Conservation (phyloP, 441 rosid species). For the Eutrema salsugineum region DNA sequence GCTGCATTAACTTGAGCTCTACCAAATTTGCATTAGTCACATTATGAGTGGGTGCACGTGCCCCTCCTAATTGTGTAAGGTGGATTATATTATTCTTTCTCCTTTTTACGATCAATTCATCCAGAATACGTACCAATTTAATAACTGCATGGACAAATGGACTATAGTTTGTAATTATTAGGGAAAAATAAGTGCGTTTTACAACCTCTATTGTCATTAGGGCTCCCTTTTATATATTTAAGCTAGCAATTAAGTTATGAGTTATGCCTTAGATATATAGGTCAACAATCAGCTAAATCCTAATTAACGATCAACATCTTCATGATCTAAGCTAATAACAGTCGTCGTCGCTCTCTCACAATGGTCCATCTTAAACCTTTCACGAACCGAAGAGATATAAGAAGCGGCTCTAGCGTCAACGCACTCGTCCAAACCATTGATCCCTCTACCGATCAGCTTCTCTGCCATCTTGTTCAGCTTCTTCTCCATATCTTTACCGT, state of each 20-base stretch:
- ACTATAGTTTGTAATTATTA: neutral
- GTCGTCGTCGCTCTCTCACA: constrained; percentile 25
- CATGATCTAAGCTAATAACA: constrained; percentile 22
- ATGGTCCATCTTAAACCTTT: constrained; percentile 27
- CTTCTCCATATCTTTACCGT: constrained; percentile 10
- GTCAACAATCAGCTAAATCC: neutral
- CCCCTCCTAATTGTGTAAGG: too few relatives aligned
- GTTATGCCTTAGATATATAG: neutral
- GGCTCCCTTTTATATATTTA: neutral
- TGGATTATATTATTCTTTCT: neutral
- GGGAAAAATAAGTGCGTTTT: neutral
- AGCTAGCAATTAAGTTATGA: neutral
- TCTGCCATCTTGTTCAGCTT: constrained; percentile 14
- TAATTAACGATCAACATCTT: constrained; percentile 11
- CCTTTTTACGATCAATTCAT: neutral
- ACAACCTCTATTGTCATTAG: neutral
- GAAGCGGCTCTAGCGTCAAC: constrained; percentile 32
- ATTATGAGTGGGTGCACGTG: too few relatives aligned
- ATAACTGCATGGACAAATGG: neutral
- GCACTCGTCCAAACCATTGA: constrained; percentile 20
- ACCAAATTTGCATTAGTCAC: neutral
- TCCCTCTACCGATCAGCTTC: constrained; percentile 14
- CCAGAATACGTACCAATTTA: neutral
- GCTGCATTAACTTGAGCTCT: too few relatives aligned
- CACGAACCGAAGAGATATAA: constrained; percentile 31